A percentile compares a stretch with the other conserved stretches of the same genome.
These are phyloP conservation scores for Pseudonitzschia delicatissima DNA, from an alignment of 108 stramenopile genomes.

Conservation along the genomic window DNA sequence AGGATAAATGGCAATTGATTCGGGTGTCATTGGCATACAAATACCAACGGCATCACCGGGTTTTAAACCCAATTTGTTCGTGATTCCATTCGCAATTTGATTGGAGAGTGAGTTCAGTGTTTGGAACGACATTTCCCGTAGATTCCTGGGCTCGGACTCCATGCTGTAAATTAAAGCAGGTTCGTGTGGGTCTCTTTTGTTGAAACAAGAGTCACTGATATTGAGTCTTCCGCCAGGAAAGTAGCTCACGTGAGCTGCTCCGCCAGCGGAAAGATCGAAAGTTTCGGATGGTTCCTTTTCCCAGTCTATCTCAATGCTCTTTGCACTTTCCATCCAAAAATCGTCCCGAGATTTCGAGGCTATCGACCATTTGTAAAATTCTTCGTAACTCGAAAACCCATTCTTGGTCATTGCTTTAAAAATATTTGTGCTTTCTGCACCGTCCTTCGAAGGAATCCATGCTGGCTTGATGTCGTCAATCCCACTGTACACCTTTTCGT, in stretches of 20 bases:
- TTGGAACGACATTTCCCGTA: slow-evolving; percentile 13
- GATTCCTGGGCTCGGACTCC: slow-evolving; percentile 23
- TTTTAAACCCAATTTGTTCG: slow-evolving; percentile 8
- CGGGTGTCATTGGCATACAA: slow-evolving; percentile 48
- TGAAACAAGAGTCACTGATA: slow-evolving; percentile 37
- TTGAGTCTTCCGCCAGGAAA: slow-evolving; percentile 36
- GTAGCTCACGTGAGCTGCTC: slow-evolving; percentile 24
- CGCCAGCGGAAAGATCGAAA: slow-evolving; percentile 8
- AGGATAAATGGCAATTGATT: slow-evolving; percentile 36
- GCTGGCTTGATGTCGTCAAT: slow-evolving; percentile 24
- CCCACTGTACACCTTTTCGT: slow-evolving; percentile 21
- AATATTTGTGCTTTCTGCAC: slow-evolving; percentile 20
- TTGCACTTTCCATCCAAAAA: slow-evolving; percentile 33
- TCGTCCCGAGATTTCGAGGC: slow-evolving; percentile 22
- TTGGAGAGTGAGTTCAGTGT: slow-evolving; percentile 25
- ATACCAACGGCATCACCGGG: slow-evolving; percentile 32
- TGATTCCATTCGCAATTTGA: slow-evolving; percentile 35
- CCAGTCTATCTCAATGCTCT: slow-evolving; percentile 28
- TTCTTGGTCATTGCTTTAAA: slow-evolving; percentile 30
- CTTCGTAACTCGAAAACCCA: slow-evolving; percentile 23
- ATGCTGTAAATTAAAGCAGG: slow-evolving; percentile 28
- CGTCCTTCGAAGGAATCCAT: slow-evolving; percentile 33
- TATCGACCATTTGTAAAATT: slow-evolving; percentile 37
- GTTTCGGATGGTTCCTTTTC: slow-evolving; percentile 17
- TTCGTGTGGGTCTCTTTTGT: slow-evolving; percentile 16